These are phyloP conservation scores for Stephania cephalantha DNA, from an alignment of 164 flowering plant species.

Conservation along the genomic window DNA sequence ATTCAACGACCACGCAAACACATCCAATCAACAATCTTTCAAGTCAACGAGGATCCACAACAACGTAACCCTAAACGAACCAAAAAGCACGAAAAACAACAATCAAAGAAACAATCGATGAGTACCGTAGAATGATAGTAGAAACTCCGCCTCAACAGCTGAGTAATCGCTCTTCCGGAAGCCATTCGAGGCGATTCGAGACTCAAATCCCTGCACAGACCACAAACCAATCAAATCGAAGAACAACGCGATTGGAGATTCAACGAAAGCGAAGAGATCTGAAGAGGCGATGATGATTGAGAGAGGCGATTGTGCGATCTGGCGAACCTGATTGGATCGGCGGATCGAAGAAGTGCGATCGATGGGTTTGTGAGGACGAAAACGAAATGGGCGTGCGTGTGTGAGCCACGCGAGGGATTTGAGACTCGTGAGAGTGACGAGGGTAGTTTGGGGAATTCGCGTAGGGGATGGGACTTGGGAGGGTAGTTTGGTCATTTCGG, in stretches of 20 bases:
- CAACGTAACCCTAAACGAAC: neutral
- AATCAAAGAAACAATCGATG: neutral
- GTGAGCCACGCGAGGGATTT: neutral
- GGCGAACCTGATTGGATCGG: neutral
- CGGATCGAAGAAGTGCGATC: neutral
- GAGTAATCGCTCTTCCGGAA: slow-evolving; percentile 27
- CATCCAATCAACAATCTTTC: neutral
- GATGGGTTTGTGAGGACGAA: neutral
- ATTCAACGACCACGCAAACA: neutral
- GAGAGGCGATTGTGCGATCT: neutral
- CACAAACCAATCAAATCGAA: neutral
- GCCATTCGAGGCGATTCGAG: slow-evolving; percentile 16
- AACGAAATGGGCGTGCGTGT: neutral
- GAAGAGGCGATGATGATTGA: neutral
- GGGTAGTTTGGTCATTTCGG: neutral
- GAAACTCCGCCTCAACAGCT: slow-evolving; percentile 22
- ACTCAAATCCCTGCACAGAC: neutral
- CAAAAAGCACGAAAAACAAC: neutral
- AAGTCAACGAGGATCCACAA: neutral
- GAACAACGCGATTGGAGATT: neutral
- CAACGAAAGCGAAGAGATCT: slow-evolving; percentile 4
- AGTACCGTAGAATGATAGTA: slow-evolving; percentile 16
- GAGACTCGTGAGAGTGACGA: neutral
- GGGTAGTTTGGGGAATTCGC: neutral
- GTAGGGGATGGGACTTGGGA: neutral